Conservation (phyloP, 495 filamentous ascomycete species). For the Penicillium chermesinum region DNA sequence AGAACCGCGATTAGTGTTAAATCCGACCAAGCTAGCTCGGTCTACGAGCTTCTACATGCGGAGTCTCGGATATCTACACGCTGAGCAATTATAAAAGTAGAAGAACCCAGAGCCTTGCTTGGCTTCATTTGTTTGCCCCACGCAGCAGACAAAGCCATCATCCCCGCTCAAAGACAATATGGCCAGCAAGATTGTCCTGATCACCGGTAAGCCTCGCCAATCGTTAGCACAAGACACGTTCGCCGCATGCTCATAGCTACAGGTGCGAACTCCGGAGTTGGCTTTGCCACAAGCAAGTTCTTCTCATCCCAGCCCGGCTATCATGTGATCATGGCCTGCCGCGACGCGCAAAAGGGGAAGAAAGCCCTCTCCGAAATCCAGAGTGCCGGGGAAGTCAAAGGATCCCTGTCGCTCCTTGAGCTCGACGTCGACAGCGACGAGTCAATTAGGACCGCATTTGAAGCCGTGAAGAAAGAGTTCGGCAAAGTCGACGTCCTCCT, state of each 20-base stretch:
- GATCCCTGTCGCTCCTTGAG: constrained; percentile 19
- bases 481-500: constrained; percentile 30
- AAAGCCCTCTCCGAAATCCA: constrained; percentile 16
- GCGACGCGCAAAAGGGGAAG: constrained; percentile 18
- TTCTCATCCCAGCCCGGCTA: constrained; percentile 14
- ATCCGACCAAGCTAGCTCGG: neutral
- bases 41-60: neutral
- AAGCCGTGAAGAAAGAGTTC: constrained; percentile 14
- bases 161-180: neutral
- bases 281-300: constrained; percentile 23
- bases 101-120: neutral
- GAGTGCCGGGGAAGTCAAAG: constrained; percentile 8
- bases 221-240: neutral
- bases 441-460: constrained; percentile 24
- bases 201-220: neutral
- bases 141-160: neutral
- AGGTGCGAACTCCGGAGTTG: constrained; percentile 32
- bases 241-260: neutral
- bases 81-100: no score
- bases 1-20: neutral
- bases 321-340: constrained; percentile 29
- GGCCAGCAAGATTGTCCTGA: neutral
- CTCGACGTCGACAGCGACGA: constrained; percentile 27
- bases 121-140: neutral
- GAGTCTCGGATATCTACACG: neutral